Percentiles rank a stretch among this genome's conserved stretches.
These are phyloP conservation scores for Tylopilus sp. DNA, from an alignment of 1,284 basidiomycete species.

Conservation along the genomic window DNA sequence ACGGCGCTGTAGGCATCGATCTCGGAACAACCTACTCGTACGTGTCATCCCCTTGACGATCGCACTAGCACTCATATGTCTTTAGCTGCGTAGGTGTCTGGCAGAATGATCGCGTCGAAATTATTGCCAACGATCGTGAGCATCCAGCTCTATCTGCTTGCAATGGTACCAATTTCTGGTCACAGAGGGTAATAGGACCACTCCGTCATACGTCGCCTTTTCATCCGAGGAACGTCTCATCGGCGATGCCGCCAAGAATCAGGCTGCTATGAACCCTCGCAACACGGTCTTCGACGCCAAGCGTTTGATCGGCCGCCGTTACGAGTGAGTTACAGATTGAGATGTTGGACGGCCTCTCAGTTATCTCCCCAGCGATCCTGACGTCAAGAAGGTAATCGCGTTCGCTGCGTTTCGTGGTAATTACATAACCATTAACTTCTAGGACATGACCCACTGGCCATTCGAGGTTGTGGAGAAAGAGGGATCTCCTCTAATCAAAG, in stretches of 20 bases:
- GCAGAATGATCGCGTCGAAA: constrained; percentile 98
- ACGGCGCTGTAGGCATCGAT: constrained; percentile 96
- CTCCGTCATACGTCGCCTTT: constrained; percentile 99
- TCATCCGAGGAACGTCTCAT: constrained; percentile 97
- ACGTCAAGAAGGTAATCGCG: constrained; percentile 72
- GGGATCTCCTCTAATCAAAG: constrained; percentile 94
- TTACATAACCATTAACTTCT: constrained; percentile 11
- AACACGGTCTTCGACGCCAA: constrained; percentile 98
- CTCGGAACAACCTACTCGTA: constrained; percentile 90
- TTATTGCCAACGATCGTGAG: constrained; percentile 95
- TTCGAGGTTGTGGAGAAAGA: constrained; percentile 93
- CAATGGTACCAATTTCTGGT: constrained; percentile 4
- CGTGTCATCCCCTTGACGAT: constrained; percentile 31
- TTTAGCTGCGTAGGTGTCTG: constrained; percentile 90
- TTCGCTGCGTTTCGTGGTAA: background rate
- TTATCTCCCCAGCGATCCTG: constrained; percentile 59
- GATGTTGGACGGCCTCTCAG: constrained; percentile 11
- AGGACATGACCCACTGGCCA: constrained; percentile 91
- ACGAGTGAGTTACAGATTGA: constrained; percentile 58
- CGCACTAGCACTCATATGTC: constrained; percentile 18
- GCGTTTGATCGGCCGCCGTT: constrained; percentile 96
- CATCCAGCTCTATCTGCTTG: constrained; percentile 18
- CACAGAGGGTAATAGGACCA: constrained; percentile 96
- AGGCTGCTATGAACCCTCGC: constrained; percentile 92
- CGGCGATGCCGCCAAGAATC: constrained; percentile 98